Conservation (phyloP, 1,284 basidiomycete genomes). For the Ceratobasidium sp. region DNA sequence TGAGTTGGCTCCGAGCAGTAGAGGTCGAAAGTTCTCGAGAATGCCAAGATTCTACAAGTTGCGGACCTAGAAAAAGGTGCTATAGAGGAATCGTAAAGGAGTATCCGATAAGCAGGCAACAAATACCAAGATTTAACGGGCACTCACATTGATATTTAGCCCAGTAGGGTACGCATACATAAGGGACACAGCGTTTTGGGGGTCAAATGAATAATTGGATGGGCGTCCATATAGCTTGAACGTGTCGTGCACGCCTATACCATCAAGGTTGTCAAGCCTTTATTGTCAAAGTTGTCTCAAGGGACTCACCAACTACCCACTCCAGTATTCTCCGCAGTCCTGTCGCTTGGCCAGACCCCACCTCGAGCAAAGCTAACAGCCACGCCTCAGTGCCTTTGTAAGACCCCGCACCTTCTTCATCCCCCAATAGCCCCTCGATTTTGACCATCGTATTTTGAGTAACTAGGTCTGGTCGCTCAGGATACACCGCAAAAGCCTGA, state of each 20-base stretch:
- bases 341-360: constrained; percentile 59
- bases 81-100: constrained; percentile 52
- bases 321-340: constrained; percentile 86
- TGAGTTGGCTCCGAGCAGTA: constrained; percentile 69
- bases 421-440: constrained; percentile 81
- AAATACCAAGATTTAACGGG: constrained; percentile 28
- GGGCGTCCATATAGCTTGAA: constrained; percentile 90
- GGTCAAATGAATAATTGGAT: constrained; percentile 85
- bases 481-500: constrained; percentile 86
- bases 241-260: constrained; percentile 84
- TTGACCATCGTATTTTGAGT: constrained; percentile 88
- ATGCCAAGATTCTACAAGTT: constrained; percentile 81
- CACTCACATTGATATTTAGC: constrained; percentile 72
- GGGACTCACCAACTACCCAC: constrained; percentile 84
- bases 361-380: constrained; percentile 88
- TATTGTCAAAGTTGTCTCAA: constrained; percentile 1
- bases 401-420: constrained; percentile 71
- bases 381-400: constrained; percentile 79
- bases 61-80: constrained; percentile 90
- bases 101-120: constrained; percentile 25
- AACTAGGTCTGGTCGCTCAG: constrained; percentile 93
- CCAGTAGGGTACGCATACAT: constrained; percentile 88
- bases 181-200: constrained; percentile 73
- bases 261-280: background rate
- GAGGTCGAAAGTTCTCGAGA: constrained; percentile 82